Evolutionary conservation across 2,329 filamentous ascomycete species (phyloP), one percentile per base, ranked within the genome.

Genomic region (Pseudogymnoascus sp.): DNA sequence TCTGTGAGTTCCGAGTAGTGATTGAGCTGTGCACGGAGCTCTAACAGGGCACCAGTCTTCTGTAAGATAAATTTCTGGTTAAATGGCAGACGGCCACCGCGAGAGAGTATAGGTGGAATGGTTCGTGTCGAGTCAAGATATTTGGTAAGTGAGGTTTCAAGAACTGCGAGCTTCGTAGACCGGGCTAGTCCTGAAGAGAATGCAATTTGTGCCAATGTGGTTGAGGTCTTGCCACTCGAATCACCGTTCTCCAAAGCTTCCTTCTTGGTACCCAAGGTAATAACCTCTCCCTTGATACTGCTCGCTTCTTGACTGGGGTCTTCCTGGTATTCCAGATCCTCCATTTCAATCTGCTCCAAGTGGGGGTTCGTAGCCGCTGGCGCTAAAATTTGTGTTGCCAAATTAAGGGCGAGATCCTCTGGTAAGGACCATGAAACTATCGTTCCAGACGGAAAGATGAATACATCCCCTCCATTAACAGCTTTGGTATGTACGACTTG

Each of bases 1-100:
- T 99, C 95, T 0, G 95, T 98, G 35, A 99, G 84, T 75, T 98
- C 95, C 1, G 91, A 96, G 78, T 98, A 98, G 69, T 98, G 89
- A 73, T 99, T 99, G 59, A 99, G 82, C 71, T 96, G 92, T 0
- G 93, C 93, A 56, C 95, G 88, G 61, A 98, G 86, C 71, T 88
- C 89, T 16, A 98, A 84, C 6, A 99, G 82, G 75, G 98, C 91
- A 65, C 95, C 95, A 0, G 95, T 98, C 77, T 97, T 96, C 68
- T 90, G 88, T 26, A 98, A 81, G 72, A 98, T 93, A 75, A 96
- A 93, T 62, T 83, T 82, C 61, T 92, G 82, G 19, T 82, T 85
- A 67, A 87, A 89, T 6, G 86, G 83, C 3, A 86, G 74, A 43
- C 81, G 81, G 68, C 81, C 84, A 62, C 87, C 88, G 67, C 83